A percentile compares a stretch with the other conserved stretches of the same genome.
Evolutionary conservation across 1,139 yeast genomes (phyloP).

Genomic region (Suhomyces coccinellae): DNA sequence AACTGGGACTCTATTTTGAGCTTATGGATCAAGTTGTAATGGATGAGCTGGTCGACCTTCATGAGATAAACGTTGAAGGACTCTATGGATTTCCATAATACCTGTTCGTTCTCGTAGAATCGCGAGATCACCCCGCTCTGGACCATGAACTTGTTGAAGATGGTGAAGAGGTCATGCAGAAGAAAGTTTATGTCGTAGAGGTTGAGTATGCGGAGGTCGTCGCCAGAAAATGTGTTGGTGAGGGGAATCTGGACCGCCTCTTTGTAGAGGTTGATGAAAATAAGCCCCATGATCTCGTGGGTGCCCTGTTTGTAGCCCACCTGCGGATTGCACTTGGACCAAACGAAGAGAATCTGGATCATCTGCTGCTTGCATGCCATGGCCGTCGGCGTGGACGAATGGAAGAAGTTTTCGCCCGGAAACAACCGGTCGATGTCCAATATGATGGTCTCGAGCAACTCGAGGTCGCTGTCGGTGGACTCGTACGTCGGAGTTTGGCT

Average conservation of each 20-base stretch:
- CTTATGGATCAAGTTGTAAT: constrained; percentile 45
- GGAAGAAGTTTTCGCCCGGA: constrained; percentile 58
- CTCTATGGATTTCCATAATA: constrained; percentile 46
- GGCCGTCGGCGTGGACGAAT: constrained; percentile 21
- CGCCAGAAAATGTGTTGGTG: constrained; percentile 34
- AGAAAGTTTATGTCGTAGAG: constrained; percentile 42
- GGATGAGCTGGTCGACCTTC: constrained; percentile 49
- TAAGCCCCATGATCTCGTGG: constrained; percentile 65
- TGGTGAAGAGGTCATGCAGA: constrained; percentile 47
- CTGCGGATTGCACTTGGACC: constrained; percentile 52
- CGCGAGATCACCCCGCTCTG: constrained; percentile 38
- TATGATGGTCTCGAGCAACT: constrained; percentile 49
- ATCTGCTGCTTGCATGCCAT: constrained; percentile 41
- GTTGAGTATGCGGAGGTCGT: constrained; percentile 37
- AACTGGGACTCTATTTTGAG: constrained; percentile 58
- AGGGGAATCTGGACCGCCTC: constrained; percentile 42
- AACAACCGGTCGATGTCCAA: constrained; percentile 64
- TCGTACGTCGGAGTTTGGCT: constrained; percentile 8
- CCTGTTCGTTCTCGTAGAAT: constrained; percentile 45
- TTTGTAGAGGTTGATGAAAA: constrained; percentile 49
- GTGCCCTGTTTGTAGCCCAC: constrained; percentile 70
- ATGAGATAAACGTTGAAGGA: constrained; percentile 47
- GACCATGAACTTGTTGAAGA: constrained; percentile 45
- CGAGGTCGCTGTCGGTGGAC: constrained; percentile 15
- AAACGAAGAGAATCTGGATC: constrained; percentile 53